phyloP scores from a whole-genome alignment of 176 grass and related monocot species.

The Alloteropsis semialata region DNA sequence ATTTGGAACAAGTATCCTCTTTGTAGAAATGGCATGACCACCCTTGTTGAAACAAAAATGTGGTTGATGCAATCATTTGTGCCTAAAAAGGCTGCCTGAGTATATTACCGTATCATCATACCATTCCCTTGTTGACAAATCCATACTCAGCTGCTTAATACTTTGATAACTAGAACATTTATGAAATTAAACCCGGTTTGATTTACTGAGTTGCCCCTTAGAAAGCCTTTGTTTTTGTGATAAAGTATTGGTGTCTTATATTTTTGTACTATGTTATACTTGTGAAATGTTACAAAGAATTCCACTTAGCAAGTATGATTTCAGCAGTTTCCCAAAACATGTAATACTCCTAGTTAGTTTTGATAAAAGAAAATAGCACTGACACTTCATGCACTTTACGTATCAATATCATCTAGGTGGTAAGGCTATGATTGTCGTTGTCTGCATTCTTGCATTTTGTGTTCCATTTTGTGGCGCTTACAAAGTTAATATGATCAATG shows the following conservation, averaged over 20 bases:
- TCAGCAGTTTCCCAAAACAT: neutral
- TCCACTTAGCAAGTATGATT: neutral
- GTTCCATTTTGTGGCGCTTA: neutral
- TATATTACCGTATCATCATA: too few relatives aligned
- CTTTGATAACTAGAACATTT: neutral
- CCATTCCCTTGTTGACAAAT: neutral
- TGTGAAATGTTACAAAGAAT: neutral
- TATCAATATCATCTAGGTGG: neutral
- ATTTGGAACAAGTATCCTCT: neutral
- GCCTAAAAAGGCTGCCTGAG: neutral
- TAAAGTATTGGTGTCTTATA: neutral
- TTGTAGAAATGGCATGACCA: neutral
- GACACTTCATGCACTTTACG: too few relatives aligned
- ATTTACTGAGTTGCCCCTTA: neutral
- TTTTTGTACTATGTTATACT: neutral
- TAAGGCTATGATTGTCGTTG: neutral
- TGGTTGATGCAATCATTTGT: neutral
- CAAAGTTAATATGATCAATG: neutral
- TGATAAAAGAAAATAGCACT: neutral
- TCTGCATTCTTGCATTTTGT: neutral
- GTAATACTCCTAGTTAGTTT: neutral
- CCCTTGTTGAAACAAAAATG: neutral
- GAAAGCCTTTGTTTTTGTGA: conserved; percentile 4
- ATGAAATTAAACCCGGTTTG: neutral
- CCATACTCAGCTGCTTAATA: neutral